Conservation (phyloP, 345 rosid genomes). For the Physaria fendleri region DNA sequence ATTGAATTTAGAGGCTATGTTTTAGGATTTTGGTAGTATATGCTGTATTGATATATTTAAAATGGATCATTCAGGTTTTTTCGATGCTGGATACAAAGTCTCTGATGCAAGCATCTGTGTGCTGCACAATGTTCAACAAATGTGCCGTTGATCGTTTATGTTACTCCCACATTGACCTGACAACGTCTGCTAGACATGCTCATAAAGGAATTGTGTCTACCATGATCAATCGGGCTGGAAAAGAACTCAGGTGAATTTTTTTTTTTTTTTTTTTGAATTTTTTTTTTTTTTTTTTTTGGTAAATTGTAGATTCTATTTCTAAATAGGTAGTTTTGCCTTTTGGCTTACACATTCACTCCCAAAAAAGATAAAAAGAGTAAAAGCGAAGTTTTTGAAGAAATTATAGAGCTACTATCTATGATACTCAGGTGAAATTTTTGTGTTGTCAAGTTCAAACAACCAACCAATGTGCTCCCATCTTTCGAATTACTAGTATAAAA, state of each 20-base stretch:
- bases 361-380: too few relatives aligned
- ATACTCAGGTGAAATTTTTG: slow-evolving; percentile 47
- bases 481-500: background rate
- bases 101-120: slow-evolving; percentile 63
- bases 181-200: slow-evolving; percentile 56
- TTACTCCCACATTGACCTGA: slow-evolving; percentile 66
- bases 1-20: background rate
- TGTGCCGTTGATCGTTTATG: slow-evolving; percentile 83
- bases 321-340: too few relatives aligned
- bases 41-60: too few relatives aligned
- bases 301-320: too few relatives aligned
- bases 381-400: too few relatives aligned
- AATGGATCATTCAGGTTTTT: slow-evolving; percentile 44
- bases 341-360: too few relatives aligned
- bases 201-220: slow-evolving; percentile 69
- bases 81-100: slow-evolving; percentile 85
- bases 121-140: slow-evolving; percentile 73
- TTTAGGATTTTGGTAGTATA: background rate
- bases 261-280: too few relatives aligned
- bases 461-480: background rate
- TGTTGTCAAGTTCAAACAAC: background rate
- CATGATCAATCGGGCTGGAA: slow-evolving; percentile 84
- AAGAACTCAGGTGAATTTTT: slow-evolving; percentile 51
- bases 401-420: too few relatives aligned
- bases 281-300: too few relatives aligned